Evolutionary conservation across 1,284 basidiomycete species (phyloP).

Genomic region (Microbotryum saponariae): DNA sequence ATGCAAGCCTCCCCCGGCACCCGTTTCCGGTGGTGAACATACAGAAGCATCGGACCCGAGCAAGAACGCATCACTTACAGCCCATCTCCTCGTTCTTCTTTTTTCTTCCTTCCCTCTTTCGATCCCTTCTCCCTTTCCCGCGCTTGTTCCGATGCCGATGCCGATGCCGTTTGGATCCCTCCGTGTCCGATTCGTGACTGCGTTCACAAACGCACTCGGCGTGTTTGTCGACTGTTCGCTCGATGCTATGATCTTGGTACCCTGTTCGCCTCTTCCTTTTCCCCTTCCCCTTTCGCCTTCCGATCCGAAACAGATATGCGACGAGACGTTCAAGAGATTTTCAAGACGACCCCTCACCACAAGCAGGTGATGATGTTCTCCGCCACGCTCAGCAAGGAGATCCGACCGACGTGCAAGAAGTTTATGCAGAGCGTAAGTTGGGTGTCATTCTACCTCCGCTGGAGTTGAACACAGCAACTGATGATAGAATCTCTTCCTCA

Average conservation of each 20-base stretch:
- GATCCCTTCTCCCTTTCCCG: background rate
- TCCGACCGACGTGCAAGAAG: conserved; percentile 96
- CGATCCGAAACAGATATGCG: conserved; percentile 77
- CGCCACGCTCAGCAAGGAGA: conserved; percentile 94
- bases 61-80: background rate
- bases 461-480: background rate
- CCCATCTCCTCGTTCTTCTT: conserved; percentile 51
- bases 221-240: too few relatives aligned
- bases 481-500: background rate
- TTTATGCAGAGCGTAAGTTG: conserved; percentile 94
- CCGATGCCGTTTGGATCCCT: too few relatives aligned
- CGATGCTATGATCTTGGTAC: background rate
- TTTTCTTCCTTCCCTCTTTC: conserved; percentile 32
- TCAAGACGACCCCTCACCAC: conserved; percentile 98
- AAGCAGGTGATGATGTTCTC: conserved; percentile 99
- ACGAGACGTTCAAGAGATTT: conserved; percentile 99
- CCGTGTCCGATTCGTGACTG: too few relatives aligned
- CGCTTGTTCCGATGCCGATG: too few relatives aligned
- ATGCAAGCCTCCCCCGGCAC: too few relatives aligned
- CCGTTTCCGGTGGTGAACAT: too few relatives aligned
- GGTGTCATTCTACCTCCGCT: background rate
- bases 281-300: background rate
- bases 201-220: too few relatives aligned
- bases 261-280: background rate
- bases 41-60: too few relatives aligned